These are phyloP conservation scores for Pseudogymnoascus sp. DNA, from an alignment of 2,329 filamentous ascomycete genomes.

Conservation along the genomic window DNA sequence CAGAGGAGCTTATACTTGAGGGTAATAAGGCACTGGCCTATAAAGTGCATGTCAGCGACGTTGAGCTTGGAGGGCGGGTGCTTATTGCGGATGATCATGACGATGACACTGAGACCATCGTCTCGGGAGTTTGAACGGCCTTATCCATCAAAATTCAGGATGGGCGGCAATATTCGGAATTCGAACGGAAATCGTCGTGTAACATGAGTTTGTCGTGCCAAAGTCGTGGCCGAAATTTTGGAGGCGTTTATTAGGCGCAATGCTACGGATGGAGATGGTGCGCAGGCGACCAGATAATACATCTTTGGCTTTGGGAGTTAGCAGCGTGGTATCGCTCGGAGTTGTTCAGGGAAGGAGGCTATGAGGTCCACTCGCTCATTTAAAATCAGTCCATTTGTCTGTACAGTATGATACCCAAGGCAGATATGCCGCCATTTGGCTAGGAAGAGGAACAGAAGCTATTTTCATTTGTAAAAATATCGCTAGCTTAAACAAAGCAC, in stretches of 20 bases:
- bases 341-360: slow-evolving; percentile 1
- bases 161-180: slow-evolving; percentile 10
- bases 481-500: background rate
- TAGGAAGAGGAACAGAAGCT: slow-evolving; percentile 1
- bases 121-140: background rate
- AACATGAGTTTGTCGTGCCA: slow-evolving; percentile 1
- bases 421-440: slow-evolving; percentile 6
- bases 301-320: slow-evolving; percentile 3
- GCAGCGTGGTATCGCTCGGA: slow-evolving; percentile 3
- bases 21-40: slow-evolving; percentile 83
- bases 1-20: slow-evolving; percentile 83
- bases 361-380: slow-evolving; percentile 10
- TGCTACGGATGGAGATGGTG: background rate
- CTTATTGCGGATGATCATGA: slow-evolving; percentile 60
- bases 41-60: slow-evolving; percentile 68
- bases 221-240: background rate
- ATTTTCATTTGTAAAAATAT: slow-evolving; percentile 4
- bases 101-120: slow-evolving; percentile 18
- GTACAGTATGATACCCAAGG: slow-evolving; percentile 13
- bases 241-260: background rate
- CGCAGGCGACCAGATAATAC: slow-evolving; percentile 2
- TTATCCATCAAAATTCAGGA: background rate
- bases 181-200: slow-evolving; percentile 11
- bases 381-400: slow-evolving; percentile 11
- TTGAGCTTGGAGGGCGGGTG: slow-evolving; percentile 75